phyloP scores from a whole-genome alignment of 768 basidiomycete genomes.

The Podaxis sp. region DNA sequence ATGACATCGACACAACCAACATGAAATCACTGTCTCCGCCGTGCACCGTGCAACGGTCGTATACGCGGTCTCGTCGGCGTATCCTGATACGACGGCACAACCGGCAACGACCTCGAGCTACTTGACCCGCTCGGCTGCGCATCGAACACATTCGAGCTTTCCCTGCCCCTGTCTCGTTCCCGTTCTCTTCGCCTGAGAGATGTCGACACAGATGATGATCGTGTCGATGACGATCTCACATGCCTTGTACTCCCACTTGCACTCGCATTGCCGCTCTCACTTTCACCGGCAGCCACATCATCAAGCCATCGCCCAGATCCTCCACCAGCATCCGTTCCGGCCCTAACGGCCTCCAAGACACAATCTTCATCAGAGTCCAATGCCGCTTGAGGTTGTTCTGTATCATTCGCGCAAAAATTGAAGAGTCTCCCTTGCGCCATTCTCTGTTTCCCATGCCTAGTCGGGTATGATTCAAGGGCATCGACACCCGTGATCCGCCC shows the following conservation, averaged over 20 bases:
- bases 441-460: background rate
- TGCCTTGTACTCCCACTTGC: background rate
- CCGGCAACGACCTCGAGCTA: slow-evolving; percentile 13
- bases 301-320: background rate
- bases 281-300: background rate
- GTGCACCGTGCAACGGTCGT: slow-evolving; percentile 24
- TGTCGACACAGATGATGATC: background rate
- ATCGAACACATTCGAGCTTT: background rate
- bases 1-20: no score
- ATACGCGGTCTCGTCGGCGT: slow-evolving; percentile 63
- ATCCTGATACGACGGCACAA: slow-evolving; percentile 36
- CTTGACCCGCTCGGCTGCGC: slow-evolving; percentile 3
- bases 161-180: background rate
- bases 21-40: background rate
- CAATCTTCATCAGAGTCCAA: slow-evolving; percentile 10
- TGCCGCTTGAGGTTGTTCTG: background rate
- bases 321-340: background rate
- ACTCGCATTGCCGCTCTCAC: background rate
- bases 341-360: background rate
- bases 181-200: background rate
- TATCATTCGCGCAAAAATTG: background rate
- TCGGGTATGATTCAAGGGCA: background rate
- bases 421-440: background rate
- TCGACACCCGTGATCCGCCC: slow-evolving; percentile 14
- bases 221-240: background rate